Percentiles rank a stretch among this genome's conserved stretches.
Evolutionary conservation across 768 basidiomycete genomes (phyloP).

Genomic region (Trametopsis cervina): DNA sequence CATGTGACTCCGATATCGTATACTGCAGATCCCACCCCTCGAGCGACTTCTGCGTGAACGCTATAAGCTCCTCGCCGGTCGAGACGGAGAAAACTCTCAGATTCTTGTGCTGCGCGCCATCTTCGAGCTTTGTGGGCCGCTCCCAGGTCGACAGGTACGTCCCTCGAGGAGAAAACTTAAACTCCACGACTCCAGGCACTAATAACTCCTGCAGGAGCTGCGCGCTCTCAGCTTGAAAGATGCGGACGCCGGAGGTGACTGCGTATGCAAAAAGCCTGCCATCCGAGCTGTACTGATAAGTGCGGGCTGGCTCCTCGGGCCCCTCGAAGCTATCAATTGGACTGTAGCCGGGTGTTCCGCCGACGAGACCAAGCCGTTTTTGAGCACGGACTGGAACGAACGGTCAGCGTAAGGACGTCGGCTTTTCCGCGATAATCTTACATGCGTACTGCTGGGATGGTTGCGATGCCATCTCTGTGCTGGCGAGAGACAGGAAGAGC

Average conservation of each 20-base stretch:
- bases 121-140: conserved; percentile 86
- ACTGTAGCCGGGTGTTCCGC: conserved; percentile 71
- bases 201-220: conserved; percentile 69
- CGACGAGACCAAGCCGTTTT: conserved; percentile 84
- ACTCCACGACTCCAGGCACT: conserved; percentile 70
- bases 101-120: conserved; percentile 90
- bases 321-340: conserved; percentile 53
- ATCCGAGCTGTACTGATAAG: conserved; percentile 77
- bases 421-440: conserved; percentile 32
- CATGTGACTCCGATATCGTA: conserved; percentile 84
- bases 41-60: conserved; percentile 85
- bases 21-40: conserved; percentile 92
- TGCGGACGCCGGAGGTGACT: conserved; percentile 68
- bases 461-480: conserved; percentile 65
- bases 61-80: conserved; percentile 79
- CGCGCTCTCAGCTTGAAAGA: conserved; percentile 69
- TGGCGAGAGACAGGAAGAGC: conserved; percentile 8
- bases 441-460: conserved; percentile 81
- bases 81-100: conserved; percentile 83
- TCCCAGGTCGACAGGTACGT: conserved; percentile 96
- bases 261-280: conserved; percentile 86
- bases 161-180: conserved; percentile 89
- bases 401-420: conserved; percentile 16
- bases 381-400: conserved; percentile 77
- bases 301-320: conserved; percentile 69